Conservation (phyloP, 106 monocot genomes). For the Acorus calamus region DNA sequence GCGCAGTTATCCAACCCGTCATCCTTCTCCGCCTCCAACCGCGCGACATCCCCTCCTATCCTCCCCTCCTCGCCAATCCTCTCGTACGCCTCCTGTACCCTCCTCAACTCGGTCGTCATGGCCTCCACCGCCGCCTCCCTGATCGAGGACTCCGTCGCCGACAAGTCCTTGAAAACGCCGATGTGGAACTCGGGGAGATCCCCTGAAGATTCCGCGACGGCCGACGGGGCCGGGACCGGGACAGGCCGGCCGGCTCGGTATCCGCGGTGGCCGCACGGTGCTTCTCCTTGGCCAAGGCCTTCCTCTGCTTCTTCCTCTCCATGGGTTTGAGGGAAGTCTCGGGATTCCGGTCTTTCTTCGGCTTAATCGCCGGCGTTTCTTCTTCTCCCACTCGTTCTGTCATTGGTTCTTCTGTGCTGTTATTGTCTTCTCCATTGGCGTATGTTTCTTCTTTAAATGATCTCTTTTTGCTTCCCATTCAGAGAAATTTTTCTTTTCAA, state of each 20-base stretch:
- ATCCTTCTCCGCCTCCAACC: slow-evolving; percentile 70
- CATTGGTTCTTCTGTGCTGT: too few species aligned
- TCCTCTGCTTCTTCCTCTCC: slow-evolving; percentile 72
- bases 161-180: slow-evolving; percentile 47
- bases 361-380: too few species aligned
- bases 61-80: slow-evolving; percentile 10
- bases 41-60: slow-evolving; percentile 5
- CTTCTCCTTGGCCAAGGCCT: slow-evolving; percentile 48
- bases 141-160: slow-evolving; percentile 33
- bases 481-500: too few species aligned
- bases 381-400: too few species aligned
- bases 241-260: slow-evolving; percentile 1
- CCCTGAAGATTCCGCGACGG: neutral
- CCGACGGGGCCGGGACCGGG: neutral
- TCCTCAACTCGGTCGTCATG: slow-evolving; percentile 40
- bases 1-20: slow-evolving; percentile 81
- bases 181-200: slow-evolving; percentile 51
- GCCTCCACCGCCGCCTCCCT: slow-evolving; percentile 53
- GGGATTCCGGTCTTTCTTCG: too few species aligned
- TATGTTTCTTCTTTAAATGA: too few species aligned
- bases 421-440: too few species aligned
- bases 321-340: slow-evolving; percentile 26
- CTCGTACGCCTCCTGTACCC: slow-evolving; percentile 59
- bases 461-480: too few species aligned
- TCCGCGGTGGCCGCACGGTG: slow-evolving; percentile 16